Percentiles rank a stretch among this genome's conserved stretches.
phyloP scores from a whole-genome alignment of 306 rosid species.

The Coriaria nepalensis region DNA sequence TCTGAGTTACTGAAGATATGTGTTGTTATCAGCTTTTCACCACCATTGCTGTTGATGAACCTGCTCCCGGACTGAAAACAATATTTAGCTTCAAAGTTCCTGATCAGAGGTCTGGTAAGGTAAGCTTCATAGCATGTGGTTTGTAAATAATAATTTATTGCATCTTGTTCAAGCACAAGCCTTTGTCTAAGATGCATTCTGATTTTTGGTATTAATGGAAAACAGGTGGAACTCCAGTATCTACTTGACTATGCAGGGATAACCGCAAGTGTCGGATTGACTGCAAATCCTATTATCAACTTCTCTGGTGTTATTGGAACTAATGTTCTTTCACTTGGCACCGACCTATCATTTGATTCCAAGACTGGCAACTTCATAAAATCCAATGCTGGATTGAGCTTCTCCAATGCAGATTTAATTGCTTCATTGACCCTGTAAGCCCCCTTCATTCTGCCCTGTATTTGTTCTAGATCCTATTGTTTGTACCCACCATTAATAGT shows the following conservation, averaged over 20 bases:
- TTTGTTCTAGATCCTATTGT: background rate
- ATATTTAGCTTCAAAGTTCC: slow-evolving; percentile 56
- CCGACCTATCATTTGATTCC: slow-evolving; percentile 53
- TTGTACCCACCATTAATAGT: background rate
- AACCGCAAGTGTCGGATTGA: slow-evolving; percentile 53
- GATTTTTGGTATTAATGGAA: slow-evolving; percentile 6
- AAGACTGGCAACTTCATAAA: slow-evolving; percentile 47
- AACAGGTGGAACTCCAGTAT: slow-evolving; percentile 67
- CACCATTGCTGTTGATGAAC: slow-evolving; percentile 48
- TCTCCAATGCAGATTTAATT: slow-evolving; percentile 40
- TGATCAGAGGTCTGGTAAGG: slow-evolving; percentile 81
- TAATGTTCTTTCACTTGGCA: slow-evolving; percentile 40
- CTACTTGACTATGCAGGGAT: slow-evolving; percentile 60
- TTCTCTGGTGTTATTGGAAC: slow-evolving; percentile 67
- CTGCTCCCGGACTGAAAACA: slow-evolving; percentile 59
- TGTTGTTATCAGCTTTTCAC: slow-evolving; percentile 39
- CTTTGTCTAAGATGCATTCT: background rate
- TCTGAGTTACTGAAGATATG: slow-evolving; percentile 5
- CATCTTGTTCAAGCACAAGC: background rate
- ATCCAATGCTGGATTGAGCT: slow-evolving; percentile 49
- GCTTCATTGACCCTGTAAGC: slow-evolving; percentile 63
- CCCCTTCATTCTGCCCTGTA: background rate
- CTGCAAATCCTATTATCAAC: slow-evolving; percentile 60
- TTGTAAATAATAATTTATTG: background rate
- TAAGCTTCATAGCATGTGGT: slow-evolving; percentile 11